Conservation (phyloP, 306 rosid genomes). For the Trifolium dubium region DNA sequence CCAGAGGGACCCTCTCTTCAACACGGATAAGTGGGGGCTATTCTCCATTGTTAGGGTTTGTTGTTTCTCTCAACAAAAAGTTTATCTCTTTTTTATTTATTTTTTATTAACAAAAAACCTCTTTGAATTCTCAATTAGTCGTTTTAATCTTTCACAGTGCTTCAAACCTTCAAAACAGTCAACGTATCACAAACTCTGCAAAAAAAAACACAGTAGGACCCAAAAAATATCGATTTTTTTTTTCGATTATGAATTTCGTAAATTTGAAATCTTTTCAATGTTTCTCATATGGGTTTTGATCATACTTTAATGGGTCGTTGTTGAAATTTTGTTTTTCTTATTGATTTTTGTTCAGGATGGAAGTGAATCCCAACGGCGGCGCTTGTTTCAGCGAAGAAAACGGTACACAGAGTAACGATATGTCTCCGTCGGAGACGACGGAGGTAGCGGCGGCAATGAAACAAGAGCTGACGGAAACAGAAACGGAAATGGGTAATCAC, state of each 20-base stretch:
- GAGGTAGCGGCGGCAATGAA: constrained; percentile 44
- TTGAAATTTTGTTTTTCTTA: neutral
- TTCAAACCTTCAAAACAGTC: constrained; percentile 48
- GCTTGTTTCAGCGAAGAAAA: constrained; percentile 42
- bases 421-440: constrained; percentile 39
- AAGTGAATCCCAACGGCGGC: constrained; percentile 36
- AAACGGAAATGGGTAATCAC: constrained; percentile 45
- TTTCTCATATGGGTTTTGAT: constrained; percentile 19
- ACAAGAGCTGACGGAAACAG: constrained; percentile 56
- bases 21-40: constrained; percentile 76
- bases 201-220: constrained; percentile 31
- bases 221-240: neutral
- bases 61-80: constrained; percentile 42
- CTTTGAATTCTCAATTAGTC: constrained; percentile 43
- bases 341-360: constrained; percentile 39
- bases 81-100: neutral
- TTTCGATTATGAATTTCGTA: neutral
- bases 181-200: constrained; percentile 37
- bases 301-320: neutral
- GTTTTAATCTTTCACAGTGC: constrained; percentile 55
- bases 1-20: constrained; percentile 65
- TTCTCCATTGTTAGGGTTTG: constrained; percentile 64
- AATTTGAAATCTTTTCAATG: constrained; percentile 3
- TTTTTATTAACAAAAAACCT: constrained; percentile 12
- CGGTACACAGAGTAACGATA: constrained; percentile 19